phyloP scores from a whole-genome alignment of 495 filamentous ascomycete species.

The Penicillium bialowiezense region DNA sequence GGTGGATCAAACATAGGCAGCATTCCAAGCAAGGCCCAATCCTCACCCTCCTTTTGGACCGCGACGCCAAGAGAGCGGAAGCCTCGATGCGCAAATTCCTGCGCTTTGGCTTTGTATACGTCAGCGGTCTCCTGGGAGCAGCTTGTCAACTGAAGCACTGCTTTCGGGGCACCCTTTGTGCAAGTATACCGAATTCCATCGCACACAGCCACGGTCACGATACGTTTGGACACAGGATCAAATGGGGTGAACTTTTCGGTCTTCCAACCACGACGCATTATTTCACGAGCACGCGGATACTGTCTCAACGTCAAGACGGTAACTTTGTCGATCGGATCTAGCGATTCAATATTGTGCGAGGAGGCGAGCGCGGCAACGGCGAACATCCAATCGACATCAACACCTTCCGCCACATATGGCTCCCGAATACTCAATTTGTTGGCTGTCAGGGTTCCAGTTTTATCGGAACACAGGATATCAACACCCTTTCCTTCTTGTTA shows the following conservation, averaged over 20 bases:
- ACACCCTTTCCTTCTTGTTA: constrained; percentile 57
- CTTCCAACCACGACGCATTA: constrained; percentile 62
- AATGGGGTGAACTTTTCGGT: constrained; percentile 71
- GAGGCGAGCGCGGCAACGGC: constrained; percentile 68
- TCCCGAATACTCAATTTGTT: constrained; percentile 71
- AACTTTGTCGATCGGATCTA: constrained; percentile 74
- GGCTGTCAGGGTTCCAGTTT: constrained; percentile 71
- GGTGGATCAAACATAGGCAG: constrained; percentile 75
- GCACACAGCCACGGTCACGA: constrained; percentile 59
- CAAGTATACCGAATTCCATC: constrained; percentile 63
- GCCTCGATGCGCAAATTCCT: constrained; percentile 69
- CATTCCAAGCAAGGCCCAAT: constrained; percentile 67
- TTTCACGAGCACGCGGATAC: constrained; percentile 64
- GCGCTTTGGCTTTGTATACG: constrained; percentile 62
- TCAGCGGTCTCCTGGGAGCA: constrained; percentile 59
- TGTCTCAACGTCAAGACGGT: constrained; percentile 65
- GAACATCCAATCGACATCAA: constrained; percentile 75
- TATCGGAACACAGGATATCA: constrained; percentile 96
- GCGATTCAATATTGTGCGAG: constrained; percentile 68
- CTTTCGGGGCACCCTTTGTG: constrained; percentile 71
- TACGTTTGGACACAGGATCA: constrained; percentile 73
- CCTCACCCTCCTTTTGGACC: constrained; percentile 57
- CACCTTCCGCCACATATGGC: constrained; percentile 67
- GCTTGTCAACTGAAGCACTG: constrained; percentile 60
- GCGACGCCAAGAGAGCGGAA: constrained; percentile 75